phyloP scores from a whole-genome alignment of 2,329 filamentous ascomycete genomes.

The Colletotrichum sp. region DNA sequence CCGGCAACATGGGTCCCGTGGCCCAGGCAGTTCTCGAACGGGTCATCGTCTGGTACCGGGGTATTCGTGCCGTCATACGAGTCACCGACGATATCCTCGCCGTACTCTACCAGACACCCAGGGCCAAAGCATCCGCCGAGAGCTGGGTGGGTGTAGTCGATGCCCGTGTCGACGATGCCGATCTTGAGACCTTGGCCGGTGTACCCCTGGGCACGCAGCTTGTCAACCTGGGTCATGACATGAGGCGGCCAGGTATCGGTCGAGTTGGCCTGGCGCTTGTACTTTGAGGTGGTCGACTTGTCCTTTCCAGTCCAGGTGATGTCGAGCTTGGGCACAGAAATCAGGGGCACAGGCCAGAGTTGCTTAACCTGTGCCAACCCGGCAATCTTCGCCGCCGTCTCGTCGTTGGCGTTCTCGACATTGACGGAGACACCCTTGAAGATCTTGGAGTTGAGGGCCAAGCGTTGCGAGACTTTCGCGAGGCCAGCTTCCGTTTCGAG shows the following conservation, averaged over 20 bases:
- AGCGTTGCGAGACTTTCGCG: slow-evolving; percentile 20
- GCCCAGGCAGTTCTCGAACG: slow-evolving; percentile 40
- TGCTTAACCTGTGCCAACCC: slow-evolving; percentile 50
- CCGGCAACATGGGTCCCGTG: slow-evolving; percentile 52
- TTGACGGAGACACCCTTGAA: slow-evolving; percentile 57
- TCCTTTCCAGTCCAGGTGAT: slow-evolving; percentile 45
- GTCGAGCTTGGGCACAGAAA: slow-evolving; percentile 44
- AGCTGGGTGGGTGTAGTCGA: slow-evolving; percentile 51
- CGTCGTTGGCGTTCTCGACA: slow-evolving; percentile 48
- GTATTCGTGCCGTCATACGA: slow-evolving; percentile 27
- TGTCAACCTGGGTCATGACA: slow-evolving; percentile 61
- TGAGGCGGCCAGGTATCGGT: slow-evolving; percentile 53
- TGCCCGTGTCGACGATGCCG: slow-evolving; percentile 54
- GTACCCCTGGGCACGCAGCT: slow-evolving; percentile 51
- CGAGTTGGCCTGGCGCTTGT: slow-evolving; percentile 13
- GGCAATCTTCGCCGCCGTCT: slow-evolving; percentile 45
- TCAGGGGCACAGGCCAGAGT: slow-evolving; percentile 52
- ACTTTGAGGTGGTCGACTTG: neutral
- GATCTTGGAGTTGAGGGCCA: slow-evolving; percentile 24
- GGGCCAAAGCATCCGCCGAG: slow-evolving; percentile 53
- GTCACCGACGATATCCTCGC: slow-evolving; percentile 49
- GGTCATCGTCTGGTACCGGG: slow-evolving; percentile 40
- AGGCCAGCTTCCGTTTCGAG: slow-evolving; percentile 13
- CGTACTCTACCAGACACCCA: slow-evolving; percentile 48
- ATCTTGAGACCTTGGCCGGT: slow-evolving; percentile 57